Percentiles rank a stretch among this genome's conserved stretches.
These are phyloP conservation scores for Andrographis paniculata DNA, from an alignment of 305 asterid species.

Conservation along the genomic window DNA sequence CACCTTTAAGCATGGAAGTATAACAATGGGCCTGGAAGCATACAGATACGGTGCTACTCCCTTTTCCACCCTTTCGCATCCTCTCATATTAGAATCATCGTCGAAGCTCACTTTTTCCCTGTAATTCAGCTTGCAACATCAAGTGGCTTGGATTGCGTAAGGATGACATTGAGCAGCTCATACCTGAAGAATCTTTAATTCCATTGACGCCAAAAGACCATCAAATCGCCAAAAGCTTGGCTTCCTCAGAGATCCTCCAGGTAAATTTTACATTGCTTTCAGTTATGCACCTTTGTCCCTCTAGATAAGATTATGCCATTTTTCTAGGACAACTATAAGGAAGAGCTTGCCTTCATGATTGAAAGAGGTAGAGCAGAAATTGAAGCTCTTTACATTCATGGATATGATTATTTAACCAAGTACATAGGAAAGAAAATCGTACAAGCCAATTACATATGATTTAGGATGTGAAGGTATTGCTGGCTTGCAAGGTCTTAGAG, in stretches of 20 bases:
- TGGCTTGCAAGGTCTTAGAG: too few species aligned
- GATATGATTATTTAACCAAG: constrained; percentile 60
- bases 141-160: constrained; percentile 87
- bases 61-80: constrained; percentile 1
- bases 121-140: constrained; percentile 62
- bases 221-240: constrained; percentile 74
- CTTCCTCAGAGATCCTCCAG: constrained; percentile 59
- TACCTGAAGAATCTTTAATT: constrained; percentile 67
- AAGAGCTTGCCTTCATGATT: constrained; percentile 67
- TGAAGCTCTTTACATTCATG: constrained; percentile 86
- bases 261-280: too few species aligned
- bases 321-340: constrained; percentile 68
- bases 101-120: constrained; percentile 11
- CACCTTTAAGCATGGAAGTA: constrained; percentile 83
- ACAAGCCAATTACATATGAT: constrained; percentile 48
- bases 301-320: too few species aligned
- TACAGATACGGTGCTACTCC: constrained; percentile 61
- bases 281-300: too few species aligned
- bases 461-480: too few species aligned
- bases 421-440: constrained; percentile 73
- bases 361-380: constrained; percentile 77
- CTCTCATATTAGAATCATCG: constrained; percentile 5
- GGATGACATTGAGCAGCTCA: constrained; percentile 56
- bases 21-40: constrained; percentile 93
- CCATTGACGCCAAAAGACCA: constrained; percentile 61